Evolutionary conservation across 768 basidiomycete genomes (phyloP), one percentile per base, ranked within the genome.

Genomic region (Mycena vulgaris): DNA sequence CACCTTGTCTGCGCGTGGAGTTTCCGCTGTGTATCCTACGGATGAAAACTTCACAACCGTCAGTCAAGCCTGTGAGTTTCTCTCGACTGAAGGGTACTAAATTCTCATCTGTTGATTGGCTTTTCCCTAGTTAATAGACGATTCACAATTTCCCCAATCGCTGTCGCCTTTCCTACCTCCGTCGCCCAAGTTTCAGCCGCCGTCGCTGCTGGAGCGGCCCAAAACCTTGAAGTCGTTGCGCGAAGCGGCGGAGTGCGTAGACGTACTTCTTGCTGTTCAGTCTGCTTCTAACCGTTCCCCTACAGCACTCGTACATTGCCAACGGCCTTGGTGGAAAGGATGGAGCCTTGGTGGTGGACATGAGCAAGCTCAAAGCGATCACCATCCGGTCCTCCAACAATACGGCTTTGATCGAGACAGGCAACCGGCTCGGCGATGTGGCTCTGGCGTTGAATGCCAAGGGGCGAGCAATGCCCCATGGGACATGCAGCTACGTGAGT

Each of bases 381-480:
- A 74, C 77, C 0, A 77, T 89, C 14, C 76, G 84, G 64, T 65
- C 77, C 3, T 60, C 71, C 8, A 75, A 77, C 10, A 79, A 79
- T 8, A 82, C 80, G 2, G 85, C 84, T 1, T 71, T 82, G 14
- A 81, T 87, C n/a, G 78, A 83, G 66, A 82, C 82, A 9, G 87
- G 87, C 7, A 84, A 83, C 68, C 76, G 84, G 25, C 77, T 89
- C 2, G 88, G 87, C 7, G 84, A 88, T 58, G 76, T 89, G 14
- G 84, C 86, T 11, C 72, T 79, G n/a, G 75, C 80, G 2, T 72
- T 89, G 53, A 80, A 78, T 58, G 75, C 80, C 25, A 65, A 79
- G 14, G 82, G 84, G 39, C 77, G 85, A 42, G 89, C 84, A 0
- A 48, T 90, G 4, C 85, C 87, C 10, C 89, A 89, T 71, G 89